Evolutionary conservation across 2,329 filamentous ascomycete species (phyloP), one percentile per base, ranked within the genome.

Genomic region (Aspergillus sp.): DNA sequence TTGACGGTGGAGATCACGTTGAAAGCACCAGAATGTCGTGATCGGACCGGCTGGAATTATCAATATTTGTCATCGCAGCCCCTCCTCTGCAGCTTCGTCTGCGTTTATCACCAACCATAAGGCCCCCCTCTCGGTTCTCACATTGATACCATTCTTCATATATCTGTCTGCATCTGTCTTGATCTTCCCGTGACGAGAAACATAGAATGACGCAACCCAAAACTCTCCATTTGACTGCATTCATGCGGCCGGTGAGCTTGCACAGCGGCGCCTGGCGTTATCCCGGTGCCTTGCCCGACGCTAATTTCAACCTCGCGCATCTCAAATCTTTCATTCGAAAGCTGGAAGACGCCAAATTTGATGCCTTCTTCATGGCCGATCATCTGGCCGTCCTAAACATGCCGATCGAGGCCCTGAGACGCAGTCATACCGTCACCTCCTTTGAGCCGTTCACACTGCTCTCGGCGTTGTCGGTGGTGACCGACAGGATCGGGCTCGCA

Each of bases 221-320:
- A 46, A 68, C 81, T 61, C 71, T 85, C 6, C 82, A 86, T 62
- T 77, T 86, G 4, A 85, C 84, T 2, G 84, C 83, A 0, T 86
- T 85, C 60, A 85, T 86, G 83, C 80, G 84, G 18, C 84, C 83
- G 1, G 82, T 86, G 2, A 82, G 78, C 50, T 71, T 85, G 10
- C 83, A 86, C 62, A 83, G 81, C 2, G 82, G 84, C 32, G 82
- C 82, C 63, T 85, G 83, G 83, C 76, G 83, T 6, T 85, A 85
- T 62, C 83, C 83, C 0, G 81, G 80, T 3, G 73, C 83, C 0
- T 83, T 82, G 57, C 75, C 83, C 0, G 83, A 85, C 57, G 83
- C 83, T 55, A 86, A 85, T 72, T 85, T 85, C 78, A 84, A 84
- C 63, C 76, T 85, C 14, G 70, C 73, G 20, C 82, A 85, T 62